phyloP scores from a whole-genome alignment of 2,329 filamentous ascomycete species.

The Elsinoe fawcettii region DNA sequence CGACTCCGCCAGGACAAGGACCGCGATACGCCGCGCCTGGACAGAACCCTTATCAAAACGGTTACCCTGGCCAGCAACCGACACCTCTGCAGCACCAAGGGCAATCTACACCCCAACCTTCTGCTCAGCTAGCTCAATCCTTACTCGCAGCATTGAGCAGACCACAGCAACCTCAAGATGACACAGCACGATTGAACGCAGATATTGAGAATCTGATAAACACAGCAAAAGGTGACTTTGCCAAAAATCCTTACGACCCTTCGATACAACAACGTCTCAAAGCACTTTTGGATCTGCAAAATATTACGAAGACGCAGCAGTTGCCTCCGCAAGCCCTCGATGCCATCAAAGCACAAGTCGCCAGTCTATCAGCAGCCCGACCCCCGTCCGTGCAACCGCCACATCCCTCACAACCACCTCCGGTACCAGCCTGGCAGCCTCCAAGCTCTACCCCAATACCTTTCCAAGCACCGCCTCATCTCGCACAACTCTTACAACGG shows the following conservation, averaged over 20 bases:
- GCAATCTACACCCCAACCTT: conserved; percentile 16
- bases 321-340: conserved; percentile 74
- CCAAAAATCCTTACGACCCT: conserved; percentile 66
- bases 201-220: conserved; percentile 75
- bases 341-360: conserved; percentile 77
- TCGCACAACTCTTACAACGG: conserved; percentile 18
- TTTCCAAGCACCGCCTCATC: conserved; percentile 18
- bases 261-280: conserved; percentile 71
- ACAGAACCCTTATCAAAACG: conserved; percentile 29
- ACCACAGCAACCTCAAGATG: conserved; percentile 20
- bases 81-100: conserved; percentile 15
- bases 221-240: conserved; percentile 64
- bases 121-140: conserved; percentile 17
- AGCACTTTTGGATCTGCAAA: conserved; percentile 78
- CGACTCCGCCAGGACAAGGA: conserved; percentile 58
- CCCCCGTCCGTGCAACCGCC: conserved; percentile 21
- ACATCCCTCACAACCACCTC: conserved; percentile 25
- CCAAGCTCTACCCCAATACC: conserved; percentile 20
- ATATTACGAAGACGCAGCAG: conserved; percentile 66
- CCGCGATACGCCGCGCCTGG: conserved; percentile 33
- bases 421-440: conserved; percentile 25
- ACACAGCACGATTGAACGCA: conserved; percentile 61
- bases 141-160: conserved; percentile 16
- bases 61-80: conserved; percentile 30
- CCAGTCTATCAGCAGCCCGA: conserved; percentile 58